These are phyloP conservation scores for Boletus subparvulus DNA, from an alignment of 768 basidiomycete species.

Conservation along the genomic window DNA sequence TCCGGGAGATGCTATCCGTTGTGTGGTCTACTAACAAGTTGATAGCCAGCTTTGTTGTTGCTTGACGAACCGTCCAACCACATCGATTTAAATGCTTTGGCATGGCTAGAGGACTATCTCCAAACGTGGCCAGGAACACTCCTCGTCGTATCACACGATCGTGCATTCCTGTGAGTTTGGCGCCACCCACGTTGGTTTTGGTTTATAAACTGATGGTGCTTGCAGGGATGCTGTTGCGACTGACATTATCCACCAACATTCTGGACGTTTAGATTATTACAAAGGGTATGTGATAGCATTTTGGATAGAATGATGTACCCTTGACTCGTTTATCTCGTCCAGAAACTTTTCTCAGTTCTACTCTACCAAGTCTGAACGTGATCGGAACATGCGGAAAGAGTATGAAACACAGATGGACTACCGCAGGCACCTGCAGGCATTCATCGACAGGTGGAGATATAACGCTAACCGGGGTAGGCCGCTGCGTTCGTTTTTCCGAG, in stretches of 20 bases:
- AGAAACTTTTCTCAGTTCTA: constrained; percentile 99
- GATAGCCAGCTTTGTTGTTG: constrained; percentile 70
- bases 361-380: constrained; percentile 94
- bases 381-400: constrained; percentile 87
- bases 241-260: constrained; percentile 97
- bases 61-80: constrained; percentile 97
- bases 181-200: not conserved
- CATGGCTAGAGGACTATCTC: constrained; percentile 96
- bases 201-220: not conserved
- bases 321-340: constrained; percentile 2
- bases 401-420: constrained; percentile 97
- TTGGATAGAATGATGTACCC: not conserved
- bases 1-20: not conserved
- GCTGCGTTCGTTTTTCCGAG: not conserved
- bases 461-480: constrained; percentile 86
- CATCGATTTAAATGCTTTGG: constrained; percentile 93
- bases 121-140: constrained; percentile 93
- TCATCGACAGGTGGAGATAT: constrained; percentile 98
- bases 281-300: constrained; percentile 62
- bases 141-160: constrained; percentile 97
- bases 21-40: constrained; percentile 5
- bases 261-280: constrained; percentile 91
- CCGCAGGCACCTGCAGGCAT: constrained; percentile 92
- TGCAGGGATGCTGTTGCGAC: constrained; percentile 90
- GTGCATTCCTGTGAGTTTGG: constrained; percentile 78